Conservation (phyloP, 768 basidiomycete species). For the Pulveroboletus sp. region DNA sequence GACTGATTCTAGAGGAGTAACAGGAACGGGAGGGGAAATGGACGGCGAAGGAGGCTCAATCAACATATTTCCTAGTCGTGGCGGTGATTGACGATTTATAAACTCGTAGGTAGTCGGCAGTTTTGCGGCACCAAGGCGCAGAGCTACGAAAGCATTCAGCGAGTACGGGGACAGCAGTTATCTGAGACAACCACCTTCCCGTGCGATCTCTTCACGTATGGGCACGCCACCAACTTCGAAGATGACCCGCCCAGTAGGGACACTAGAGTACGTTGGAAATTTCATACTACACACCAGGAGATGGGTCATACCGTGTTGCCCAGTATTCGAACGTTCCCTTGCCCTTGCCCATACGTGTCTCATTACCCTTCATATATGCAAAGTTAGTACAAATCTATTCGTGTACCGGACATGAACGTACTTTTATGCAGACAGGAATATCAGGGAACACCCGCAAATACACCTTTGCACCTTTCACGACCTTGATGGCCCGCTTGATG, state of each 20-base stretch:
- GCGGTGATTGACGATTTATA: conserved; percentile 60
- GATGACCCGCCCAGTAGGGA: conserved; percentile 83
- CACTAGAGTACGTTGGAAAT: conserved; percentile 41
- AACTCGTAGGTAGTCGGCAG: conserved; percentile 88
- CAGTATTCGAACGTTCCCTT: conserved; percentile 98
- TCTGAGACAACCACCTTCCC: conserved; percentile 59
- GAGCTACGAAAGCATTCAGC: conserved; percentile 44
- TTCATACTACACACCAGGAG: neutral
- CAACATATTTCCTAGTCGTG: conserved; percentile 68
- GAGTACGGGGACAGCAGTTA: neutral
- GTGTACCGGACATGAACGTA: conserved; percentile 27
- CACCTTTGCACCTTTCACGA: conserved; percentile 83
- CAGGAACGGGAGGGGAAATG: conserved; percentile 6
- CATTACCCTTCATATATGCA: conserved; percentile 66
- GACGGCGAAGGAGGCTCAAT: conserved; percentile 35
- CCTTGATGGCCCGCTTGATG: conserved; percentile 84
- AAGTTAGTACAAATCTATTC: neutral
- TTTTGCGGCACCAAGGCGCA: conserved; percentile 83
- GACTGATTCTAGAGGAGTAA: conserved; percentile 10
- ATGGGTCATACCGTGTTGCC: conserved; percentile 69
- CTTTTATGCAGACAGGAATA: conserved; percentile 96
- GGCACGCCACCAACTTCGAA: conserved; percentile 91
- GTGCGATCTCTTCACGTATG: conserved; percentile 87
- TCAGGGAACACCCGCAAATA: conserved; percentile 92
- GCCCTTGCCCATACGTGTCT: conserved; percentile 99